phyloP scores from a whole-genome alignment of 176 grass and related monocot genomes.

The Oropetium thomaeum region DNA sequence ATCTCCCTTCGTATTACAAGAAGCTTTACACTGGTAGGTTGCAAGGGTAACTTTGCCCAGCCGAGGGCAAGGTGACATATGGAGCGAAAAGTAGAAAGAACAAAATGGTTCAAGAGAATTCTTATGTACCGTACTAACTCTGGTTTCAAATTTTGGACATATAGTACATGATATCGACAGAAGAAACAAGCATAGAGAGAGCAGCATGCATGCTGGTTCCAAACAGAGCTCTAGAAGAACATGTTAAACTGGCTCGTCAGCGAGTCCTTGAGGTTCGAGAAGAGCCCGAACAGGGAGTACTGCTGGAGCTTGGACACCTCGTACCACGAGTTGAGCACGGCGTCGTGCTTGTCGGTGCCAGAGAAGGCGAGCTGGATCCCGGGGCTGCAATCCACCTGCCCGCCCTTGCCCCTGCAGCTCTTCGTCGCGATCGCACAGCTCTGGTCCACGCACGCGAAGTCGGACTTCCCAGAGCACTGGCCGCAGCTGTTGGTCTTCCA shows the following conservation, averaged over 20 bases:
- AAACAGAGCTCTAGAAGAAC: constrained; percentile 42
- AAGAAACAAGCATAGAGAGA: neutral
- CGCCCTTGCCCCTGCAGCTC: constrained; percentile 58
- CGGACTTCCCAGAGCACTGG: constrained; percentile 43
- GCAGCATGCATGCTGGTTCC: neutral
- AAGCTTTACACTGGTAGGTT: too few species aligned
- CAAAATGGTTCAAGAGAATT: too few species aligned
- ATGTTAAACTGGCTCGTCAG: constrained; percentile 49
- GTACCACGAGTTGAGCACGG: constrained; percentile 89
- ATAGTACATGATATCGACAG: neutral
- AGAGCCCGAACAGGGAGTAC: constrained; percentile 77
- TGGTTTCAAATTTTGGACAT: too few species aligned
- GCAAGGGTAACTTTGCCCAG: too few species aligned
- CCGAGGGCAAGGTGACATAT: too few species aligned
- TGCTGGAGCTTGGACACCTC: constrained; percentile 88
- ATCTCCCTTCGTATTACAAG: too few species aligned
- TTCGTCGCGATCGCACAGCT: constrained; percentile 52
- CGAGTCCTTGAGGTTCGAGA: constrained; percentile 76
- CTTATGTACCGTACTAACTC: too few species aligned
- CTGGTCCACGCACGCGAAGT: constrained; percentile 48
- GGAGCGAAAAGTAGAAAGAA: too few species aligned
- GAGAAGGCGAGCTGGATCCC: constrained; percentile 87
- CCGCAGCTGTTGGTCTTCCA: constrained; percentile 71
- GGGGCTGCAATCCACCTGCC: constrained; percentile 61
- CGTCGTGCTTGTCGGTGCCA: constrained; percentile 79